phyloP scores from a whole-genome alignment of 257 asterid species.

The Plectranthus barbatus region DNA sequence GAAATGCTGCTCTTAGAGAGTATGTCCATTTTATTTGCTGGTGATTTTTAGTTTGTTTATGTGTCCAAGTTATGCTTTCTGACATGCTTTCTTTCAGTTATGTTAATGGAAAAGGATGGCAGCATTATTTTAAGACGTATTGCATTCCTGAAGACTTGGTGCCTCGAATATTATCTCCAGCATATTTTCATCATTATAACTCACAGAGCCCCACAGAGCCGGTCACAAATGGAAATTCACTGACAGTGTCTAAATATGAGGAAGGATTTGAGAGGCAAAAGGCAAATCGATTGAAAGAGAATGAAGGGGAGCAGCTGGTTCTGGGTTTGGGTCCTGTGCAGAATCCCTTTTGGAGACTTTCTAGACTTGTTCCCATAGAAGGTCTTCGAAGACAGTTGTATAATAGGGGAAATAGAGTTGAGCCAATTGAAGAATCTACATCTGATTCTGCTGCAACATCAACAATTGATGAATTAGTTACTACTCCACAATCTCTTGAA shows the following conservation, averaged over 20 bases:
- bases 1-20: conserved; percentile 98
- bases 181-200: conserved; percentile 97
- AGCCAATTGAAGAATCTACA: conserved; percentile 41
- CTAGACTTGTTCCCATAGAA: conserved; percentile 89
- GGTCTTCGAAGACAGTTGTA: conserved; percentile 65
- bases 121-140: conserved; percentile 74
- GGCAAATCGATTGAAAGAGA: conserved; percentile 41
- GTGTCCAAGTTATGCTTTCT: conserved; percentile 6
- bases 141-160: conserved; percentile 99
- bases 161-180: conserved; percentile 98
- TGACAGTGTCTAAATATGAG: conserved; percentile 30
- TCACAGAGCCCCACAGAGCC: conserved; percentile 30
- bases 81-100: conserved; percentile 46
- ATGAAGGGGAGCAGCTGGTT: conserved; percentile 85
- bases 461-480: conserved; percentile 51
- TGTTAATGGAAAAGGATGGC: conserved; percentile 91
- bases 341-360: conserved; percentile 91
- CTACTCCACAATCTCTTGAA: conserved; percentile 82
- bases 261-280: conserved; percentile 50
- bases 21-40: conserved; percentile 26
- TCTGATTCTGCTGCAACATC: conserved; percentile 50
- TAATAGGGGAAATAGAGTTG: conserved; percentile 43
- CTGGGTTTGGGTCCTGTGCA: conserved; percentile 97
- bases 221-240: conserved; percentile 38
- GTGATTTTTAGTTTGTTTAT: not conserved